Evolutionary conservation across 208 protist species (phyloP), one percentile per base, ranked within the genome.

Genomic region (Trypanosoma brucei): DNA sequence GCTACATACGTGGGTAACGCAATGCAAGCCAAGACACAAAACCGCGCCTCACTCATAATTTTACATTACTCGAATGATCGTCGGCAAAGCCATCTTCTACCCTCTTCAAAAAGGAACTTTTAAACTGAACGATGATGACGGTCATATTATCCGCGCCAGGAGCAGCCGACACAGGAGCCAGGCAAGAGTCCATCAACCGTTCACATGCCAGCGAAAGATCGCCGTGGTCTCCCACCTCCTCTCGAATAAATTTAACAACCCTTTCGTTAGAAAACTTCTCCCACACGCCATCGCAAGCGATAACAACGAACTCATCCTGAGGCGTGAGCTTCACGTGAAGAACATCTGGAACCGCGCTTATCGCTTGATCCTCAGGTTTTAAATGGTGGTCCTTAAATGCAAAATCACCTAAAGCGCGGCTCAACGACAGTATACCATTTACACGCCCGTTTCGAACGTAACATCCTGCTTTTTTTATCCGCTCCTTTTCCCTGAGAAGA

Each of bases 371-470:
- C 59, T 92, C 84, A 33, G 90, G 81, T 51, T 73, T 80, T n/a
- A 92, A 64, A 61, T 62, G 70, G 55, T 65, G 76, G 56, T 87
- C 79, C 46, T 95, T 95, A 64, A 97, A 98, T 5, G 76, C 76
- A 73, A 95, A 97, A 68, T 98, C 96, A 30, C 96, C 96, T 67
- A 98, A 92, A 1, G 95, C 94, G 53, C 96, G 84, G 54, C 88
- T 96, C 52, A 98, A 81, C n/a, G 95, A 97, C 38, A 98, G 79
- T 38, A 95, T 81, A 7, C 96, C 95, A 78, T 97, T 97, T 2
- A 98, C 95, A 53, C 96, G 82, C 13, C 91, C 89, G 59, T 74
- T 82, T 48, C 91, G 78, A 35, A 98, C 93, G 78, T 83, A 97
- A 7, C 88, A 88, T 30, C 92, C 93, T 33, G 94, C 92, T 11